phyloP scores from a whole-genome alignment of 2,329 filamentous ascomycete genomes.

The Claviceps spartinae region DNA sequence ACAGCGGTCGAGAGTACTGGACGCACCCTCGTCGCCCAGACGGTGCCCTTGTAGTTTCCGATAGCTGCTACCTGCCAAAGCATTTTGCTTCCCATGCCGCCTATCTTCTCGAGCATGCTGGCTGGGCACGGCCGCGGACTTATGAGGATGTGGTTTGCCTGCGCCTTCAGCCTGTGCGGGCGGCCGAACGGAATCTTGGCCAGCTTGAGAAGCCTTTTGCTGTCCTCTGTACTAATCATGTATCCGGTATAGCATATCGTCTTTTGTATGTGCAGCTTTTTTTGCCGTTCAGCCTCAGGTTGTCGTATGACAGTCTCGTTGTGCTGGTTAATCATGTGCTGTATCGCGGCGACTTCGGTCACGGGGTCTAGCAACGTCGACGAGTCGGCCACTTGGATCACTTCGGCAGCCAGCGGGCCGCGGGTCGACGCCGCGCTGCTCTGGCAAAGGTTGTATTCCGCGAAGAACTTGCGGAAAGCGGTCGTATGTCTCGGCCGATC shows the following conservation, averaged over 20 bases:
- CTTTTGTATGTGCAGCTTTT: constrained; percentile 61
- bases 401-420: constrained; percentile 59
- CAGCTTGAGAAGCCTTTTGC: constrained; percentile 58
- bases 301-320: constrained; percentile 40
- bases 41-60: constrained; percentile 59
- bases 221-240: constrained; percentile 60
- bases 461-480: constrained; percentile 75
- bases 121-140: constrained; percentile 61
- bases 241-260: constrained; percentile 89
- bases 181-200: constrained; percentile 47
- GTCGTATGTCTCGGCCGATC: constrained; percentile 56
- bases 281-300: constrained; percentile 21
- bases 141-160: constrained; percentile 87
- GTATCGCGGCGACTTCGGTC: constrained; percentile 68
- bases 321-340: constrained; percentile 80
- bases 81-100: constrained; percentile 73
- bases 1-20: constrained; percentile 54
- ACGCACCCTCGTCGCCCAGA: constrained; percentile 75
- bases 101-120: constrained; percentile 66
- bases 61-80: constrained; percentile 72
- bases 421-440: constrained; percentile 37
- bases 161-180: constrained; percentile 63
- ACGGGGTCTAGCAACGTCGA: constrained; percentile 63
- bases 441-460: constrained; percentile 54
- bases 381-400: constrained; percentile 73